Evolutionary conservation across 2,329 filamentous ascomycete species (phyloP).

Genomic region (Arthrobotrys megalospora): DNA sequence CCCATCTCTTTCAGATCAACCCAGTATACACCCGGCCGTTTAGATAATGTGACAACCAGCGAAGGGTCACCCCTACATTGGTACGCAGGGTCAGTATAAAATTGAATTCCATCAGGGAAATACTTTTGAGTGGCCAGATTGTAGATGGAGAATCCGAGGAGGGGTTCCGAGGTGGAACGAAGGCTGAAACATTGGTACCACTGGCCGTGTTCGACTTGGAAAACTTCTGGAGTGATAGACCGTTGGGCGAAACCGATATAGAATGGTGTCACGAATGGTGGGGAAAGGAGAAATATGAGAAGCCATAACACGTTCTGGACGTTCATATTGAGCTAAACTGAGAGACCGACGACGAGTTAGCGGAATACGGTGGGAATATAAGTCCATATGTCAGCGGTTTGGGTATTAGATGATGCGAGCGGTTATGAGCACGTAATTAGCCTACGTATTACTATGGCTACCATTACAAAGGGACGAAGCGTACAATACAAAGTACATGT

Average conservation of each 20-base stretch:
- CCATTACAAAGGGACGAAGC: too few relatives aligned
- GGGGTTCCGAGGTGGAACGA: neutral
- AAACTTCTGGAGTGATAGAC: neutral
- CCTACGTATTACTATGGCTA: too few relatives aligned
- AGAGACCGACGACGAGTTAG: too few relatives aligned
- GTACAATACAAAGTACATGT: too few relatives aligned
- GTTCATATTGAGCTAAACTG: neutral
- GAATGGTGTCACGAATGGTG: neutral
- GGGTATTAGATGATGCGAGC: too few relatives aligned
- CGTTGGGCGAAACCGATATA: slow-evolving; percentile 29
- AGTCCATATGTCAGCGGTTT: too few relatives aligned
- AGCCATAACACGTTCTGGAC: too few relatives aligned
- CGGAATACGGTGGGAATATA: too few relatives aligned
- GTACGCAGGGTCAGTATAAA: neutral
- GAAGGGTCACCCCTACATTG: slow-evolving; percentile 19
- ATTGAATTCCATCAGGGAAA: slow-evolving; percentile 20
- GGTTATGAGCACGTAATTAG: too few relatives aligned
- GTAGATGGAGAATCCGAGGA: slow-evolving; percentile 32
- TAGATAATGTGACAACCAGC: slow-evolving; percentile 14
- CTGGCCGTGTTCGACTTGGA: neutral
- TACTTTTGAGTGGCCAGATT: slow-evolving; percentile 8
- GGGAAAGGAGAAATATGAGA: slow-evolving; percentile 5
- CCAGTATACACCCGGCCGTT: slow-evolving; percentile 24
- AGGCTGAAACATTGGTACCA: slow-evolving; percentile 29
- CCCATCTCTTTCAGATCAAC: slow-evolving; percentile 25